Evolutionary conservation across 148 eudicot species (phyloP).

Genomic region (Silene conica): DNA sequence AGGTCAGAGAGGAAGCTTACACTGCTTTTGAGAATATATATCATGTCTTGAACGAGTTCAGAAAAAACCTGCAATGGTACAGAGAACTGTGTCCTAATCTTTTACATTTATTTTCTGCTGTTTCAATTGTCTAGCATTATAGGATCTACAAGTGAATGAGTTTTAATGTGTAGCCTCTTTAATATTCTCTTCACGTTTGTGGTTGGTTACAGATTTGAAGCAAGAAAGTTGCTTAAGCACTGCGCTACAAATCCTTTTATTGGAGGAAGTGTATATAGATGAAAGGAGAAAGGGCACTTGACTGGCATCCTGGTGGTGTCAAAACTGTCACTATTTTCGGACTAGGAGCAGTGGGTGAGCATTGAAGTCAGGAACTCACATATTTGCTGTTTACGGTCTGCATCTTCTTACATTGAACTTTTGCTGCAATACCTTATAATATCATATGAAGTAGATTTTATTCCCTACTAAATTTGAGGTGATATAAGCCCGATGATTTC

Average conservation of each 20-base stretch:
- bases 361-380: slow-evolving; percentile 90
- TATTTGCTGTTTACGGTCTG: slow-evolving; percentile 96
- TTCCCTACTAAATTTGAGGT: slow-evolving; percentile 7
- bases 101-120: too few relatives aligned
- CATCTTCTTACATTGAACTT: slow-evolving; percentile 11
- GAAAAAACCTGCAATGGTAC: slow-evolving; percentile 87
- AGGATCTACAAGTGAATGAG: too few relatives aligned
- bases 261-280: slow-evolving; percentile 24
- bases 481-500: slow-evolving; percentile 78
- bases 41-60: slow-evolving; percentile 84
- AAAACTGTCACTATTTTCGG: too few relatives aligned
- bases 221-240: too few relatives aligned
- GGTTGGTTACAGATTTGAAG: too few relatives aligned
- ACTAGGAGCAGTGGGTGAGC: too few relatives aligned
- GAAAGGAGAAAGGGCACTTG: slow-evolving; percentile 11
- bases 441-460: too few relatives aligned
- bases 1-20: slow-evolving; percentile 91
- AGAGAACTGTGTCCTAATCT: not conserved
- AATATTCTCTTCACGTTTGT: too few relatives aligned
- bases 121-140: too few relatives aligned
- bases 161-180: too few relatives aligned
- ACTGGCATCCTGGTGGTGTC: too few relatives aligned
- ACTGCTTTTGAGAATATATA: slow-evolving; percentile 88
- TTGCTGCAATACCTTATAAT: slow-evolving; percentile 7
- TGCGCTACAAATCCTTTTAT: not conserved